Base-by-base conservation (phyloP, 805 yeast species). In the Barnettozyma vustinii region DNA sequence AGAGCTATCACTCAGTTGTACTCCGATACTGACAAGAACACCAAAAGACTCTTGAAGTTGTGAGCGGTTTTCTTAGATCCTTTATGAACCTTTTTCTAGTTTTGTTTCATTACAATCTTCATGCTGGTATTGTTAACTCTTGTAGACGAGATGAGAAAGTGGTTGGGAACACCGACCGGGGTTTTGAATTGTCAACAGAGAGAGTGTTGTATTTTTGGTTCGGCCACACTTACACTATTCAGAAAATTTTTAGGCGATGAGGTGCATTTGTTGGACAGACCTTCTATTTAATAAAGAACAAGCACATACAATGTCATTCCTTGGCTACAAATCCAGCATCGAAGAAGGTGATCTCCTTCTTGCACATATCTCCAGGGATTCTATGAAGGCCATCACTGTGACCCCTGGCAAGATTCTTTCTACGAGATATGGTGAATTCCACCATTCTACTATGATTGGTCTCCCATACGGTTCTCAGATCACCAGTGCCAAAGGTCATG, bases 381-480 rank as follows among this genome's bases (percentile, higher is more conserved):
- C 81, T 53, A 76, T 89, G 55, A 89, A 87, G 61, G 95, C 97
- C 0, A 67, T 91, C 35, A 71, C 69, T 4, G 77, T 90, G 16
- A 73, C 73, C 36, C 59, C 69, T 18, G 89, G 83, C 6, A 84
- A 78, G 37, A 66, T 69, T 4, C 72, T 94, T 54, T 87, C 90
- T 62, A 91, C 98, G 9, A 73, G 96, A 51, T 94, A 83, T 65
- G 99, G 99, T 13, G 75, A 84, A 16, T 94, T 88, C 65, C 87
- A 83, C n/a, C 97, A 91, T 62, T 74, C 76, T 42, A 71, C 77
- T 30, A 90, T 94, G 87, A 80, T 94, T 49, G 96, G 96, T 5
- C 69, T 77, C 60, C 75, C 73, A 52, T 92, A 78, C 66, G 99
- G 99, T 1, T 74, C 88, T 0, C 99, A 94, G 63, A 79, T 92